Evolutionary conservation across 2,329 filamentous ascomycete species (phyloP), one percentile per base, ranked within the genome.

Genomic region (Hypocrella siamensis): DNA sequence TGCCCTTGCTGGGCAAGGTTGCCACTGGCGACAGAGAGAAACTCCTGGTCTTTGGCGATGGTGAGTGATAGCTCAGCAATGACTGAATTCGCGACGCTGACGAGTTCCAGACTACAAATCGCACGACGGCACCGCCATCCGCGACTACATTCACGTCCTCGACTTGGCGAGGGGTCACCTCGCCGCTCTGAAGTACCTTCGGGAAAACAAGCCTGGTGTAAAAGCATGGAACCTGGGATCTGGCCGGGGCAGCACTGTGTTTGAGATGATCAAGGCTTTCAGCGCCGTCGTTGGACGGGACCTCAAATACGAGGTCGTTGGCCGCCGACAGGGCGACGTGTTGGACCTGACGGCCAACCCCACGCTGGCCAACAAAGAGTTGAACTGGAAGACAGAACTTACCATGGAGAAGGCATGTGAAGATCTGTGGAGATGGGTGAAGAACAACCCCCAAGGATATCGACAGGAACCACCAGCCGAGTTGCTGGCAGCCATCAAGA

Each of bases 221-320:
- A 80, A 83, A 53, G 86, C 85, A 35, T 98, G 88, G 88, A 98
- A 98, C 60, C 57, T 98, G 43, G 92, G 92, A 36, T 93, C 86
- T 1, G 90, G 90, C 38, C 83, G 79, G 45, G 90, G 90, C 44
- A 92, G 80, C 58, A 98, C 90, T 16, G 90, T 98, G 35, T 90
- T 86, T 51, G 86, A 98, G 54, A 98, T 98, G 65, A 77, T 98
- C 70, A 83, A 88, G 44, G 86, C 90, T 33, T 98, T 98, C 63
- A 81, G 76, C 59, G 60, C 71, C 31, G 84, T 83, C 14, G 86
- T 94, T 16, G 90, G 90, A 39, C 79, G 75, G 31, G 75, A 90
- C 35, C 68, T 98, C 17, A 70, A 79, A 24, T 96, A 96, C 61
- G 69, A 94, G 53, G 79, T 96, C 36, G 81, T 79, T 7, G 75